Evolutionary conservation across 148 eudicot species (phyloP).

Genomic region (Chenopodium quinoa): DNA sequence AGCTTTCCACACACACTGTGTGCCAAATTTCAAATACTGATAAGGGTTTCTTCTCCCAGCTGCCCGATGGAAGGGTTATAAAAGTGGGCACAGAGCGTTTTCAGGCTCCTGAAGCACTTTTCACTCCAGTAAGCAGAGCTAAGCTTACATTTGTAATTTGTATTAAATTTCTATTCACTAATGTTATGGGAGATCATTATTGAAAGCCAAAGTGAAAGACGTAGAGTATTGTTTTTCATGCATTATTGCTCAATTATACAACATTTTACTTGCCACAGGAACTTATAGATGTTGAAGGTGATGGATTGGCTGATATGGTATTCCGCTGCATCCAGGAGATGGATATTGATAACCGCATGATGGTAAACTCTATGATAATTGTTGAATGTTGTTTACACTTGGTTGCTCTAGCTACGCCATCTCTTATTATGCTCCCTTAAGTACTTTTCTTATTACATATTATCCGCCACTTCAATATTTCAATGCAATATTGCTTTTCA

Average conservation of each 20-base stretch:
- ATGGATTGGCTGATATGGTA: conserved; percentile 99
- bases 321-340: conserved; percentile 97
- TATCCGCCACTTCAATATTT: not conserved
- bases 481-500: not conserved
- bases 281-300: conserved; percentile 98
- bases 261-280: conserved; percentile 53
- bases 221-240: not conserved
- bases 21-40: conserved; percentile 4
- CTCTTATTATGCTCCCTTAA: not conserved
- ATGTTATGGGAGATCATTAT: not conserved
- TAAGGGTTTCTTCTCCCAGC: conserved; percentile 38
- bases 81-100: conserved; percentile 98
- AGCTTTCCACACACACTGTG: not conserved
- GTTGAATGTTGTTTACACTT: not conserved
- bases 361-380: conserved; percentile 43
- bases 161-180: not conserved
- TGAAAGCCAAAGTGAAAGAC: not conserved
- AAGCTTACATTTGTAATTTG: not conserved
- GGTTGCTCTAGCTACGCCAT: not conserved
- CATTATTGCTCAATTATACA: not conserved
- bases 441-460: not conserved
- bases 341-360: conserved; percentile 99
- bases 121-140: conserved; percentile 74
- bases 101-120: conserved; percentile 99
- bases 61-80: conserved; percentile 95